Percentiles rank a stretch among this genome's conserved stretches.
phyloP scores from a whole-genome alignment of 495 filamentous ascomycete species.

The Glonium stellatum region DNA sequence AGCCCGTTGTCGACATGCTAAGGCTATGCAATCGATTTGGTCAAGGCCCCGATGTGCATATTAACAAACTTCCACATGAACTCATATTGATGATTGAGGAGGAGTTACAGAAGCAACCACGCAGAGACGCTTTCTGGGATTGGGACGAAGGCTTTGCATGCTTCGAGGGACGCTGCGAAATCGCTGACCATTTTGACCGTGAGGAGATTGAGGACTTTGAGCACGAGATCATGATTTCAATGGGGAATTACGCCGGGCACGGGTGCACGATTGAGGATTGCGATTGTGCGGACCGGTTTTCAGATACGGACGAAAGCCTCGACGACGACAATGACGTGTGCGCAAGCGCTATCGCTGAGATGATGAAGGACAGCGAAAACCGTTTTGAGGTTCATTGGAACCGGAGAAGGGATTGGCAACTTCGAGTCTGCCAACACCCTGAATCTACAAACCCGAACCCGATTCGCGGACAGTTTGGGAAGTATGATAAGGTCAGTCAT shows the following conservation, averaged over 20 bases:
- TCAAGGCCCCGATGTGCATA: constrained; percentile 7
- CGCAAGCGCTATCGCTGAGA: background rate
- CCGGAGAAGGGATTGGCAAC: background rate
- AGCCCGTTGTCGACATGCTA: constrained; percentile 5
- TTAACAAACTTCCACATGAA: constrained; percentile 18
- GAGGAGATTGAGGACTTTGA: background rate
- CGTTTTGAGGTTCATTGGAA: background rate
- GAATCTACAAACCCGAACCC: background rate
- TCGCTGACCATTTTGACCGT: background rate
- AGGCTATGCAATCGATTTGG: constrained; percentile 18
- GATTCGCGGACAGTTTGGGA: background rate
- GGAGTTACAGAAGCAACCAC: background rate
- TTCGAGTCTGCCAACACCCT: background rate
- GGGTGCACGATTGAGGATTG: background rate
- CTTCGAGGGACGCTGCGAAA: background rate
- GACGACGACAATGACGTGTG: background rate
- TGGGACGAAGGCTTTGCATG: constrained; percentile 3
- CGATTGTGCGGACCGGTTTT: background rate
- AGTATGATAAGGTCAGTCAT: background rate
- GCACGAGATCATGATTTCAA: background rate
- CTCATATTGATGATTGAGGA: constrained; percentile 8
- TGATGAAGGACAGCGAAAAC: background rate
- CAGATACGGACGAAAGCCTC: background rate
- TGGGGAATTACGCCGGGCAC: background rate
- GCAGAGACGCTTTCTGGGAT: background rate